Conservation (phyloP, 257 asterid genomes). For the Nicotiana paniculata region DNA sequence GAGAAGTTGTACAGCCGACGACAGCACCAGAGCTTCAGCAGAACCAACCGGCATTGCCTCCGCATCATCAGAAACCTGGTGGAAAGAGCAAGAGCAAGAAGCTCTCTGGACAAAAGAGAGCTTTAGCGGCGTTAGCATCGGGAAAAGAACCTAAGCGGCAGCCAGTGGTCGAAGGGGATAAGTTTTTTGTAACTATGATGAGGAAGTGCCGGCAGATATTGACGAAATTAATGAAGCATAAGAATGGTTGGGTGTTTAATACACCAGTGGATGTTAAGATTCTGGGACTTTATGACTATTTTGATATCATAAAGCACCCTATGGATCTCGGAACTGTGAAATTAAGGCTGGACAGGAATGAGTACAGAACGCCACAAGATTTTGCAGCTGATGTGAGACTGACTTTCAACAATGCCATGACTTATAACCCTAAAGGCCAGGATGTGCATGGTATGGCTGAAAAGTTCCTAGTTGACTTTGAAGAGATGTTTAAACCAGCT, state of each 20-base stretch:
- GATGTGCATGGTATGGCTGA: constrained; percentile 16
- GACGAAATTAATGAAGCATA: constrained; percentile 16
- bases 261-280: constrained; percentile 23
- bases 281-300: constrained; percentile 22
- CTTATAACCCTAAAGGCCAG: constrained; percentile 22
- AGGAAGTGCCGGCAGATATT: constrained; percentile 21
- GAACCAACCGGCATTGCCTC: background rate
- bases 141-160: background rate
- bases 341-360: constrained; percentile 10
- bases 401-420: constrained; percentile 31
- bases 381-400: constrained; percentile 35
- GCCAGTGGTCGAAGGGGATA: background rate
- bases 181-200: constrained; percentile 10
- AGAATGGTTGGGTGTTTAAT: constrained; percentile 13
- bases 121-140: background rate
- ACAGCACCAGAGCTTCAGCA: background rate
- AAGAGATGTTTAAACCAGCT: constrained; percentile 11
- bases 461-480: constrained; percentile 15
- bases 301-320: constrained; percentile 22
- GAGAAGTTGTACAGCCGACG: background rate
- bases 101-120: constrained; percentile 15
- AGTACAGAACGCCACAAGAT: constrained; percentile 17
- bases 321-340: constrained; percentile 38
- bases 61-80: background rate
- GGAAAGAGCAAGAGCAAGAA: constrained; percentile 1